phyloP scores from a whole-genome alignment of 768 basidiomycete genomes.

The Suillus occidentalis region DNA sequence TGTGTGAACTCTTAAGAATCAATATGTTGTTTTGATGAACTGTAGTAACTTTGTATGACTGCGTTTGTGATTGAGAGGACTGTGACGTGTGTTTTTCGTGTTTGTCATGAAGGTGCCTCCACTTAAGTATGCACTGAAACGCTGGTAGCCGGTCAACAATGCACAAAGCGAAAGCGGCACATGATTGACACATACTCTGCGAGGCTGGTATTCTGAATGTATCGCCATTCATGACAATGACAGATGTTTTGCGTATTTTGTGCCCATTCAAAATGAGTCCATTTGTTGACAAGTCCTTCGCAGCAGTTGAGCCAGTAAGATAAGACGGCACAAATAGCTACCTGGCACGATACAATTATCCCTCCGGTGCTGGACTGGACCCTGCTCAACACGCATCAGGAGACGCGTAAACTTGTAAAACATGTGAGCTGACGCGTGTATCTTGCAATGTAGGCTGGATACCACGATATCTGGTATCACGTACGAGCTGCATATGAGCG shows the following conservation, averaged over 20 bases:
- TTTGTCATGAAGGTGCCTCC: constrained; percentile 51
- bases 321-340: constrained; percentile 24
- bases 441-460: constrained; percentile 72
- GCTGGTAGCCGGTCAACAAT: constrained; percentile 35
- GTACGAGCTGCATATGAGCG: constrained; percentile 45
- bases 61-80: constrained; percentile 55
- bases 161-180: constrained; percentile 1
- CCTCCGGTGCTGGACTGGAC: constrained; percentile 71
- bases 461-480: constrained; percentile 61
- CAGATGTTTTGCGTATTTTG: constrained; percentile 61
- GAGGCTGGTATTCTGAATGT: constrained; percentile 65
- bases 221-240: constrained; percentile 80
- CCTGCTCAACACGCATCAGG: constrained; percentile 34
- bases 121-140: constrained; percentile 65
- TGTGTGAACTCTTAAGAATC: constrained; percentile 24
- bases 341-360: constrained; percentile 78
- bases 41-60: constrained; percentile 50
- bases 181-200: constrained; percentile 42
- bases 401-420: background rate
- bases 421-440: constrained; percentile 63
- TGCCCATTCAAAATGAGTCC: constrained; percentile 72
- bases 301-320: background rate
- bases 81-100: constrained; percentile 53
- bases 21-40: background rate
- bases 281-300: constrained; percentile 77